These are phyloP conservation scores for Dichotomocladium elegans DNA, from an alignment of 371 early-diverging fungal genomes.

Conservation along the genomic window DNA sequence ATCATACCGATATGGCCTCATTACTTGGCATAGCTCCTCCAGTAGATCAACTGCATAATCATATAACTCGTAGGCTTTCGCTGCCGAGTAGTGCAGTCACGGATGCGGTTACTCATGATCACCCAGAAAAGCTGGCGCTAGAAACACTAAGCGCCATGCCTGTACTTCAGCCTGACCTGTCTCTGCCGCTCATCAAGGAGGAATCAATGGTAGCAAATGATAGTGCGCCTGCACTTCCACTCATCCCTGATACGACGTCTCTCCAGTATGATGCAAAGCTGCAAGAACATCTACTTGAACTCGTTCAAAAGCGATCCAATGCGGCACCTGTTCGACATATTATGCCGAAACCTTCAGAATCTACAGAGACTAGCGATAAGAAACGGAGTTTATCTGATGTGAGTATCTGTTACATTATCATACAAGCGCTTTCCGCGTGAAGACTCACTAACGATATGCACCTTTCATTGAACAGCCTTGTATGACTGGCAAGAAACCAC, in stretches of 20 bases:
- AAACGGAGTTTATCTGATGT: neutral
- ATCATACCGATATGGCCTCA: constrained; percentile 1
- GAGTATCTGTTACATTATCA: neutral
- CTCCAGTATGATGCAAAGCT: constrained; percentile 7
- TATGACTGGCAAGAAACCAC: neutral
- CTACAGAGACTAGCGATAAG: neutral
- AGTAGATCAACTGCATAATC: neutral
- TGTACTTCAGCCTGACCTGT: constrained; percentile 13
- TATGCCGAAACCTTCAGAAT: neutral
- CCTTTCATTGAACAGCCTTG: neutral
- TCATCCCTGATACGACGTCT: neutral
- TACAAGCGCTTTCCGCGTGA: no score
- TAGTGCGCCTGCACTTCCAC: no score
- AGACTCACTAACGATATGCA: neutral
- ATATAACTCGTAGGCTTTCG: constrained; percentile 24
- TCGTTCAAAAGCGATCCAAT: constrained; percentile 8
- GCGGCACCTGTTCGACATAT: neutral
- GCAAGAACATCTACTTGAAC: constrained; percentile 33
- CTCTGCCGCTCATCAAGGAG: constrained; percentile 15
- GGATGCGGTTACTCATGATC: constrained; percentile 28
- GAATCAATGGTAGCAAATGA: no score
- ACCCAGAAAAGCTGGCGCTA: constrained; percentile 19
- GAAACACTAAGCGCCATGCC: constrained; percentile 27
- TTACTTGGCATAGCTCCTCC: neutral
- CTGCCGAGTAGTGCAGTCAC: constrained; percentile 36